phyloP scores from a whole-genome alignment of 139 green algal species.

The Auxenochlorella pyrenoidosa region DNA sequence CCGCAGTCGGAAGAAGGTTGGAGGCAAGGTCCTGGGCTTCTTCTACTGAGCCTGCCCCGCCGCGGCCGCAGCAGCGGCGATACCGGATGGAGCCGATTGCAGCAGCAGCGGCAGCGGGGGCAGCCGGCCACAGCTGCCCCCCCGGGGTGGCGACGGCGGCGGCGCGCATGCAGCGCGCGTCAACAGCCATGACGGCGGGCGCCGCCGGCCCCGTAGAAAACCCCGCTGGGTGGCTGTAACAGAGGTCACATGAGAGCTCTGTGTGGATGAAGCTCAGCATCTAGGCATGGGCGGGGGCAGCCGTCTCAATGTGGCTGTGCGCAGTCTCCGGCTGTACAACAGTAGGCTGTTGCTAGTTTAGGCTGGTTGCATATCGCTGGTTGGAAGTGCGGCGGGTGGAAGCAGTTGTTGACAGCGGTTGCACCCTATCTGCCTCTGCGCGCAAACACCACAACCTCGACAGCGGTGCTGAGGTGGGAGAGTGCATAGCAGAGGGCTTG shows the following conservation, averaged over 20 bases:
- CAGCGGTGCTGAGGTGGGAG: no score
- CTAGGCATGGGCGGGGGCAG: no score
- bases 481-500: no score
- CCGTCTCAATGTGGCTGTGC: no score
- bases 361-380: no score
- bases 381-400: no score
- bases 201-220: background rate
- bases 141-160: background rate
- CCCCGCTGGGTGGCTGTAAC: conserved; percentile 11
- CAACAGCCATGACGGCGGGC: background rate
- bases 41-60: conserved; percentile 80
- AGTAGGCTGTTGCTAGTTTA: no score
- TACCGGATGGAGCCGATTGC: background rate
- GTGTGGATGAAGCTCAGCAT: no score
- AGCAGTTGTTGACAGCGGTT: no score
- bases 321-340: no score
- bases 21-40: conserved; percentile 89
- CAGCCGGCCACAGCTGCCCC: background rate
- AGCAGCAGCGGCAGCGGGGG: conserved; percentile 5
- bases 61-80: background rate
- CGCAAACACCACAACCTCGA: no score
- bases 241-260: background rate
- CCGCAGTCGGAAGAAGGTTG: conserved; percentile 89
- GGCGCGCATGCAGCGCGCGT: background rate
- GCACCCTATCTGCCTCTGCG: no score